Evolutionary conservation across 352 stramenopile genomes (phyloP), one percentile per base, ranked within the genome.

Genomic region (Thalassiosira delicatula): DNA sequence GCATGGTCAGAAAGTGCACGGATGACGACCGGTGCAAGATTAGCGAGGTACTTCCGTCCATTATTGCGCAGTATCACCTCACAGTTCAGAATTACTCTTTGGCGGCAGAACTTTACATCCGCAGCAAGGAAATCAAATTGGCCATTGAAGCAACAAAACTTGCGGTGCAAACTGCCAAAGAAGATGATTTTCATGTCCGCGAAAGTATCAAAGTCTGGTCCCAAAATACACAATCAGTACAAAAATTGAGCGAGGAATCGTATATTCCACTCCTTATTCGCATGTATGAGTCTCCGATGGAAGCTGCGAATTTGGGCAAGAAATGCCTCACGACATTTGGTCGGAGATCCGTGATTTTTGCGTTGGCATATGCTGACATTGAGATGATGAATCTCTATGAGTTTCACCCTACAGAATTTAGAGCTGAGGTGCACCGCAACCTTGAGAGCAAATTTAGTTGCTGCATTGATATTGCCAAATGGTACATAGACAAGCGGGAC

Each of bases 381-480:
- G 68, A 51, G 37, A 29, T 69, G 68, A 69, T 49, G 44, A 57
- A 60, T 37, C 68, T 76, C 35, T 51, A 76, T 32, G 35, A 67
- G 5, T 76, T 76, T 76, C 54, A 76, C 40, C 54, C 68, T 32
- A 76, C 46, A 25, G 68, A 76, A 35, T 76, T 76, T 40, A 76
- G 68, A 61, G 63, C 54, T 46, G 68, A 76, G 57, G 68, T 76
- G 21, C 67, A 76, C 68, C 56, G 19, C 30, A 69, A 29, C 42
- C 68, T 76, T 44, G 54, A 76, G 40, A 67, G 56, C 27, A 69
- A 5, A 7, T 60, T 76, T 14, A 46, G 44, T 59, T 33, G 54
- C 60, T 76, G 68, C 37, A 44, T 76, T 68, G 68, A 76, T 67
- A 69, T 76, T 69, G 68, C 60, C 14, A 33, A 68, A 68, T 76